Base-by-base conservation (phyloP, 2,329 filamentous ascomycete species). In the Elsinoe perseae region DNA sequence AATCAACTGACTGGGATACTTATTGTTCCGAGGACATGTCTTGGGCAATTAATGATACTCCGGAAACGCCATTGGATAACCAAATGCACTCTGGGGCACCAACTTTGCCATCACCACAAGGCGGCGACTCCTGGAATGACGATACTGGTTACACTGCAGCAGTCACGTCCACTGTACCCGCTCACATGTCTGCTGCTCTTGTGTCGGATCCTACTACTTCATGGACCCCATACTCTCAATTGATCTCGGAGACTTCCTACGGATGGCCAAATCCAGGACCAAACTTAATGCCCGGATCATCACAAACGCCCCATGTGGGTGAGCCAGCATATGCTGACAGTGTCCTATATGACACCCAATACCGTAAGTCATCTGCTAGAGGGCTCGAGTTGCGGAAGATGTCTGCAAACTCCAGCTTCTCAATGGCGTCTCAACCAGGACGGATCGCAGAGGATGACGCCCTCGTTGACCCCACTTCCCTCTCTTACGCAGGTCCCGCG, bases 41-140 rank as follows among this genome's bases (percentile, higher is more conserved):
- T 42, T 56, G 54, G 28, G 56, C 54, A 25, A 72, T 73, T 70
- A 60, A 62, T 21, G 70, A 73, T 63, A 72, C 69, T 62, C 65
- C 69, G 57, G 72, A 73, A 58, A 67, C 28, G 14, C 27, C 36
- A 7, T n/a, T 25, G 10, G 32, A 46, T 7, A 46, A 34, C 18
- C 30, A 32, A 7, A 43, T 58, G 27, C 56, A 61, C 43, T 60
- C 57, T 20, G 63, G 60, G 54, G 14, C 14, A n/a, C 25, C 23
- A 21, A 25, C 23, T 12, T 44, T 21, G 25, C 4, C n/a, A 7
- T 21, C 40, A 12, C 9, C 40, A 14, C 21, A 12, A 21, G 40
- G 12, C 12, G 23, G n/a, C 18, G 12, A 44, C 12, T 14, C 40
- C 23, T 44, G 40, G 40, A 44, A 25, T 25, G 25, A 4, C 23